Percentiles rank a stretch among this genome's conserved stretches.
Conservation (phyloP, 352 stramenopile species). For the Phytopythium helicoides region DNA sequence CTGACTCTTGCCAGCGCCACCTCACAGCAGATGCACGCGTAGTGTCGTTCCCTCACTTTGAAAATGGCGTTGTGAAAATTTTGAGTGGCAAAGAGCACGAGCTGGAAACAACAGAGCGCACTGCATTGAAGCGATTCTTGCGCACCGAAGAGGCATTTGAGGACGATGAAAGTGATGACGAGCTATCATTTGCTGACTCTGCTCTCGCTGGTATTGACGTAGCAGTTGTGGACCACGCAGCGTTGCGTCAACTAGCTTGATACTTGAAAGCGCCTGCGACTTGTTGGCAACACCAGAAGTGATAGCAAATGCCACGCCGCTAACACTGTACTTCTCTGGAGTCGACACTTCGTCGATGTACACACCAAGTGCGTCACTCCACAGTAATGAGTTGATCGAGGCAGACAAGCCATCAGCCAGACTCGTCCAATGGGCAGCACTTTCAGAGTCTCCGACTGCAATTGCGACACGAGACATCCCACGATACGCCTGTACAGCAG, state of each 20-base stretch:
- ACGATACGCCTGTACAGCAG: constrained; percentile 21
- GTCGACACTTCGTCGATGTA: constrained; percentile 13
- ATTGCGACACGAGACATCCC: constrained; percentile 16
- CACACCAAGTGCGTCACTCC: constrained; percentile 18
- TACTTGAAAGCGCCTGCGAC: constrained; percentile 14
- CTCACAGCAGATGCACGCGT: too few relatives aligned
- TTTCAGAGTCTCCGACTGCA: constrained; percentile 14
- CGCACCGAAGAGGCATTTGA: too few relatives aligned
- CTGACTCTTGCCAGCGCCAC: too few relatives aligned
- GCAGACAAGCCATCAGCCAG: constrained; percentile 9
- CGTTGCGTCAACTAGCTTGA: constrained; percentile 9
- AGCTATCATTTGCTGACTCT: too few relatives aligned
- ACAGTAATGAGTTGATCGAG: constrained; percentile 22
- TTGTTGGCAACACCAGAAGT: constrained; percentile 23
- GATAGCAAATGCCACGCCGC: constrained; percentile 19
- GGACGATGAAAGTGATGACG: too few relatives aligned
- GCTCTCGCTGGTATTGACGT: too few relatives aligned
- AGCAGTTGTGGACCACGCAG: too few relatives aligned
- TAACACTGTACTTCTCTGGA: constrained; percentile 19
- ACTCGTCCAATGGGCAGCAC: constrained; percentile 9
- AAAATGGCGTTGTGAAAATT: too few relatives aligned
- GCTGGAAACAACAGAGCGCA: too few relatives aligned
- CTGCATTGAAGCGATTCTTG: too few relatives aligned
- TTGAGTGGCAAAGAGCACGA: too few relatives aligned
- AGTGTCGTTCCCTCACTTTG: too few relatives aligned